These are phyloP conservation scores for Boletales sp. DNA, from an alignment of 768 basidiomycete genomes.

Conservation along the genomic window DNA sequence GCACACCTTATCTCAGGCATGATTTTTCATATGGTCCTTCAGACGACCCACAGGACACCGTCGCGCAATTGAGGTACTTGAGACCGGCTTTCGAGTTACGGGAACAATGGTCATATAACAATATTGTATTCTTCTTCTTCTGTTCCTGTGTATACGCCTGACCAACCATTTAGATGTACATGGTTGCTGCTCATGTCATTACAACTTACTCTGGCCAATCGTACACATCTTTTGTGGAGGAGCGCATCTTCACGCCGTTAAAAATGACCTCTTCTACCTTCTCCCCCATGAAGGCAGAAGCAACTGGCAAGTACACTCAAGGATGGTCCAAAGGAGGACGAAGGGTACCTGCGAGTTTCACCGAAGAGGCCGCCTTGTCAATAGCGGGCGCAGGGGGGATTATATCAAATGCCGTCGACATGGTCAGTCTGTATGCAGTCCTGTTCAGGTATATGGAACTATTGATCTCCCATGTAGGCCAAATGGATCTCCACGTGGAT, in stretches of 20 bases:
- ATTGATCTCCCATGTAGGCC: slow-evolving; percentile 21
- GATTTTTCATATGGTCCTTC: slow-evolving; percentile 28
- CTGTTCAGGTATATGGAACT: neutral
- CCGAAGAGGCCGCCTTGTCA: slow-evolving; percentile 20
- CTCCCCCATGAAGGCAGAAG: slow-evolving; percentile 29
- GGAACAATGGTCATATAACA: slow-evolving; percentile 37
- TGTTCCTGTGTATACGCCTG: slow-evolving; percentile 28
- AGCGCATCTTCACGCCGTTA: slow-evolving; percentile 39
- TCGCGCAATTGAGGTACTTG: slow-evolving; percentile 26
- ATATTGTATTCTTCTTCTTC: slow-evolving; percentile 23
- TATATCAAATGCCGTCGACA: slow-evolving; percentile 40
- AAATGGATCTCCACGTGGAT: slow-evolving; percentile 39
- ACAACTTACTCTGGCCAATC: slow-evolving; percentile 28
- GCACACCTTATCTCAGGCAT: slow-evolving; percentile 21
- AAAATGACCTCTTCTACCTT: slow-evolving; percentile 42
- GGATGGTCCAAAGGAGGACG: slow-evolving; percentile 32
- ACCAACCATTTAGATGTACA: slow-evolving; percentile 35
- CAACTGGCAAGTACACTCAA: slow-evolving; percentile 32
- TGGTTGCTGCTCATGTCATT: slow-evolving; percentile 32
- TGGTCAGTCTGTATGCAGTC: slow-evolving; percentile 30
- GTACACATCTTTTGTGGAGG: slow-evolving; percentile 39
- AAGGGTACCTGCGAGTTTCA: slow-evolving; percentile 32
- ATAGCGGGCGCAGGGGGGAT: slow-evolving; percentile 41
- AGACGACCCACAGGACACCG: slow-evolving; percentile 25
- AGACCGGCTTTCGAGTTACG: slow-evolving; percentile 34